Evolutionary conservation across 306 rosid species (phyloP), one percentile per base, ranked within the genome.

Genomic region (Acmispon strigosus): DNA sequence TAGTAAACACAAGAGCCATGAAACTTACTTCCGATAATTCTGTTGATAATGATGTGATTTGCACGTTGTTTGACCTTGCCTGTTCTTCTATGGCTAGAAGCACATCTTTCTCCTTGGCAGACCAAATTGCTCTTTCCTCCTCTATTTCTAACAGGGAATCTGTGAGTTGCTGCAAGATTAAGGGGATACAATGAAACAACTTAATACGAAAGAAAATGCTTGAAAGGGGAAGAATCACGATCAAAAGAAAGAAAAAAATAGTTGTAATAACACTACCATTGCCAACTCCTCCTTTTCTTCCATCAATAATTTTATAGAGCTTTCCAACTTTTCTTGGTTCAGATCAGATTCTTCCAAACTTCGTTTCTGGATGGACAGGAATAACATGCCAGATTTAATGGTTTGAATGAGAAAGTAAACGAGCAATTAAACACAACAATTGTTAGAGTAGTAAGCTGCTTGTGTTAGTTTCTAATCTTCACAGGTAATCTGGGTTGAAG

Each of bases 51-150:
- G 88, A 84, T 41, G 69, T 43, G 56, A 76, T 78, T 61, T 86
- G 83, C 66, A 13, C 52, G 24, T 76, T 76, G 66, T 86, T 85
- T 74, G 80, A 61, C 75, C 65, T 81, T 68, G 85, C 63, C 69
- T 81, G 84, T 72, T 87, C 91, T 81, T 86, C 92, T 66, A 89
- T 80, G 70, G 88, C 84, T 80, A 80, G 83, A 78, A 87, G 69
- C 50, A 87, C 79, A 76, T 76, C 90, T 77, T 85, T 94, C 87
- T 86, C 95, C 71, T 90, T 94, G 18, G 91, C 78, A 12, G 87
- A 81, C 96, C 96, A 87, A 57, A 90, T 72, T 78, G 92, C 97
- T 67, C 84, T 94, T 80, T 87, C 97, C 84, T 94, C 98, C 82
- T 94, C 97, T 84, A 86, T 86, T 80, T 82, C 91, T 80, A 94